phyloP scores from a whole-genome alignment of 352 stramenopile species.

The Globisporangium spiculum region DNA sequence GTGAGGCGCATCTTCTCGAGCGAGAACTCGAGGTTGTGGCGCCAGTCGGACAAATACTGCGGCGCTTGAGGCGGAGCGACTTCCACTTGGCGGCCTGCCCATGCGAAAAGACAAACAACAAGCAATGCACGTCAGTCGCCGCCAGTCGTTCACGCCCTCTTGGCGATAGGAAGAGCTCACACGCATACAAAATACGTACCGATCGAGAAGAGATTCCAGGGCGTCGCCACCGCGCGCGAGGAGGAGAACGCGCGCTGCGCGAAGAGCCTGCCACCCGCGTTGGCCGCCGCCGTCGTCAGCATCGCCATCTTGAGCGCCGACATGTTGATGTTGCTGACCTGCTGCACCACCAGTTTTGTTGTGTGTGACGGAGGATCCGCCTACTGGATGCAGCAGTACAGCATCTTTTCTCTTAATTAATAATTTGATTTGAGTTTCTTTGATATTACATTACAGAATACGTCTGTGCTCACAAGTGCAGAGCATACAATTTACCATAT shows the following conservation, averaged over 20 bases:
- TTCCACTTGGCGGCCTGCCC: slow-evolving; percentile 10
- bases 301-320: slow-evolving; percentile 17
- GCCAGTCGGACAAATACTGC: slow-evolving; percentile 53
- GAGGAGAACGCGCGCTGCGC: slow-evolving; percentile 24
- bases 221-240: slow-evolving; percentile 7
- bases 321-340: slow-evolving; percentile 9
- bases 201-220: slow-evolving; percentile 49
- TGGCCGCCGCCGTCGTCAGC: slow-evolving; percentile 12
- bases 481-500: not conserved
- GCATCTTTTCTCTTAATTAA: not conserved
- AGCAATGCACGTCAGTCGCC: not conserved
- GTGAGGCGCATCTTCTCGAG: slow-evolving; percentile 53
- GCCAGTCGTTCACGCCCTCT: not conserved
- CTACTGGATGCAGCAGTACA: not conserved
- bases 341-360: slow-evolving; percentile 10
- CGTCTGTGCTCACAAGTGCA: not conserved
- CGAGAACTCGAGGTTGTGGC: slow-evolving; percentile 52
- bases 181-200: slow-evolving; percentile 18
- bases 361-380: not conserved
- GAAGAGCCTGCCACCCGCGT: not conserved
- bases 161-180: not conserved
- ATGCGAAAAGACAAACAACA: slow-evolving; percentile 1
- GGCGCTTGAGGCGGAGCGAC: slow-evolving; percentile 22
- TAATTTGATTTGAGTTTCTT: not conserved
- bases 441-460: too few species aligned